These are phyloP conservation scores for Exophiala alcalophila DNA, from an alignment of 2,329 filamentous ascomycete genomes.

Conservation along the genomic window DNA sequence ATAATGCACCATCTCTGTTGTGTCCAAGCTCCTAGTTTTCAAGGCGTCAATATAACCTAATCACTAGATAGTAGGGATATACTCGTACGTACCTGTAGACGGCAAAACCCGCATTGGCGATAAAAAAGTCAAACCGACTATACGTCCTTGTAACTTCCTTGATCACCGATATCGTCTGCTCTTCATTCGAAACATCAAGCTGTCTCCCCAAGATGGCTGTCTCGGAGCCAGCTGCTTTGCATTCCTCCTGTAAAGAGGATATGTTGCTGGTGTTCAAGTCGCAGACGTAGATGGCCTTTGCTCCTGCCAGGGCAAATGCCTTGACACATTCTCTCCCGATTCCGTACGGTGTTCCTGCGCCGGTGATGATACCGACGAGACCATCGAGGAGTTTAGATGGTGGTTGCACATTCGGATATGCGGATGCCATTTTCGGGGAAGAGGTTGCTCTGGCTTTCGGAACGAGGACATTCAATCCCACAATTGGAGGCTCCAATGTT, in stretches of 20 bases:
- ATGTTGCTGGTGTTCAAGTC: conserved; percentile 11
- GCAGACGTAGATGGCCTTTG: conserved; percentile 14
- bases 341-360: conserved; percentile 32
- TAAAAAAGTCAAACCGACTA: conserved; percentile 18
- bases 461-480: too few species aligned
- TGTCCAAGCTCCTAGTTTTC: conserved; percentile 12
- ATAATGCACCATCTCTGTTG: conserved; percentile 11
- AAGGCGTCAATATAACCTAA: too few species aligned
- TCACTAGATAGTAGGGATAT: too few species aligned
- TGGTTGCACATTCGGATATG: too few species aligned
- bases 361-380: conserved; percentile 32
- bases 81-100: conserved; percentile 11
- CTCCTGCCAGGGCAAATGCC: conserved; percentile 21
- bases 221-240: conserved; percentile 6
- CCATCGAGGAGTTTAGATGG: conserved; percentile 8
- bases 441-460: too few species aligned
- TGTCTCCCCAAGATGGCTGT: conserved; percentile 5
- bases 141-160: conserved; percentile 11
- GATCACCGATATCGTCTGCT: conserved; percentile 12
- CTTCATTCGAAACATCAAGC: conserved; percentile 13
- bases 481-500: too few species aligned
- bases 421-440: too few species aligned
- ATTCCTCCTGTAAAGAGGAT: conserved; percentile 11
- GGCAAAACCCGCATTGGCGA: conserved; percentile 20
- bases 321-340: conserved; percentile 32